Evolutionary conservation across 257 asterid genomes (phyloP), one percentile per base, ranked within the genome.

Genomic region (Pogostemon cablin): DNA sequence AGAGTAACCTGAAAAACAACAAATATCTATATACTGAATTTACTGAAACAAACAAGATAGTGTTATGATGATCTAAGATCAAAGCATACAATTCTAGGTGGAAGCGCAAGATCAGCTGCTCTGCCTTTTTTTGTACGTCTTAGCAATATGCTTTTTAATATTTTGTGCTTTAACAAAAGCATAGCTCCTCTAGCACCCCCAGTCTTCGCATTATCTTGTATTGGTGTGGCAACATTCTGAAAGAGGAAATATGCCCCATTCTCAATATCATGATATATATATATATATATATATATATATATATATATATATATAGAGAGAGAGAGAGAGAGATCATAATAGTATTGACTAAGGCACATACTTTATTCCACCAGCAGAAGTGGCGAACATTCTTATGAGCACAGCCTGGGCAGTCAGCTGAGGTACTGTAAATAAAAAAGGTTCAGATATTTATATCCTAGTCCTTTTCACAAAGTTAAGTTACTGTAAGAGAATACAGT

Each of bases 301-400:
- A 20, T 20, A 20, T 20, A 20, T 20, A 20, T 20, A 20, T 20
- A 20, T 20, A 20, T 20, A 20, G 1, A 20, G 1, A 20, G 25
- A 20, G 25, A 20, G 25, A 20, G 25, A 20, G 15, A 71, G 11
- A 72, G 46, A n/a, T 60, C 35, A 41, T 47, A 20, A 32, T 47
- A n/a, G 20, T 48, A 74, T 37, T 55, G 17, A 63, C 63, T 66
- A 35, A 48, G 64, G 67, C 68, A 80, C 96, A 83, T 72, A 93
- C 98, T 84, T 73, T 89, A 77, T 88, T 90, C 98, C 98, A 93
- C 98, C 98, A 93, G 83, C 98, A 93, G 69, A 93, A 93, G 79
- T 93, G 97, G 10, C 98, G 81, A 48, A 89, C 90, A 77, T 84
- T 72, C 81, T 78, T 87, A 82, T 93, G 98, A 56, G 83, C 83